These are phyloP conservation scores for Aureobasidium sp. DNA, from an alignment of 2,329 filamentous ascomycete species.

Conservation along the genomic window DNA sequence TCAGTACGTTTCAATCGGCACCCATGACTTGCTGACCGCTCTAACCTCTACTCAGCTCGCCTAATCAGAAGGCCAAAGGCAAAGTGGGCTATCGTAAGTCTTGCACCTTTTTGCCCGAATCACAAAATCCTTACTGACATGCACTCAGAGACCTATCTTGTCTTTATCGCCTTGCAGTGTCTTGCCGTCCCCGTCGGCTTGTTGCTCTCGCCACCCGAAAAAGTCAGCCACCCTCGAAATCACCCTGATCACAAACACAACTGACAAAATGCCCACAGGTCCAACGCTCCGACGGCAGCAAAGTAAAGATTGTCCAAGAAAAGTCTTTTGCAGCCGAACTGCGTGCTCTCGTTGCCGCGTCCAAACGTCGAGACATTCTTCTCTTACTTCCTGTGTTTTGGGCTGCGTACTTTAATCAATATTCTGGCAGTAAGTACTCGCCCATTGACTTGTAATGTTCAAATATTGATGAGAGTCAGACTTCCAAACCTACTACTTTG, in stretches of 20 bases:
- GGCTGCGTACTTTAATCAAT: conserved; percentile 41
- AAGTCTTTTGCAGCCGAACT: conserved; percentile 37
- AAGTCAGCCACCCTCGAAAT: conserved; percentile 17
- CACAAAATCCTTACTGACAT: background rate
- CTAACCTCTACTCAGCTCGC: conserved; percentile 7
- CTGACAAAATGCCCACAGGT: conserved; percentile 21
- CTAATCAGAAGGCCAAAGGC: conserved; percentile 35
- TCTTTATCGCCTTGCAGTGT: conserved; percentile 38
- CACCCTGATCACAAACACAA: no score
- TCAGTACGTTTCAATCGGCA: conserved; percentile 24
- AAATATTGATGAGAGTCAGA: conserved; percentile 19
- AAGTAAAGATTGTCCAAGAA: conserved; percentile 33
- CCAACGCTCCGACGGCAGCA: conserved; percentile 35
- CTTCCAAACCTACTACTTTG: conserved; percentile 45
- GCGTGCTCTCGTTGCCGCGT: conserved; percentile 30
- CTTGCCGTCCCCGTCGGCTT: conserved; percentile 33
- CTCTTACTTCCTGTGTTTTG: conserved; percentile 40
- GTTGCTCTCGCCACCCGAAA: conserved; percentile 34
- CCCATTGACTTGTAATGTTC: no score
- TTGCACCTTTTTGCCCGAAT: background rate
- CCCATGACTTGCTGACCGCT: no score
- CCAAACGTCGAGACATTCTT: conserved; percentile 29
- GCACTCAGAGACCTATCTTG: conserved; percentile 33
- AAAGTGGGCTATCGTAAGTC: conserved; percentile 25
- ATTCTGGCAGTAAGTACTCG: conserved; percentile 26